Evolutionary conservation across 1,139 yeast species (phyloP).

Genomic region (Suhomyces yuchorum): DNA sequence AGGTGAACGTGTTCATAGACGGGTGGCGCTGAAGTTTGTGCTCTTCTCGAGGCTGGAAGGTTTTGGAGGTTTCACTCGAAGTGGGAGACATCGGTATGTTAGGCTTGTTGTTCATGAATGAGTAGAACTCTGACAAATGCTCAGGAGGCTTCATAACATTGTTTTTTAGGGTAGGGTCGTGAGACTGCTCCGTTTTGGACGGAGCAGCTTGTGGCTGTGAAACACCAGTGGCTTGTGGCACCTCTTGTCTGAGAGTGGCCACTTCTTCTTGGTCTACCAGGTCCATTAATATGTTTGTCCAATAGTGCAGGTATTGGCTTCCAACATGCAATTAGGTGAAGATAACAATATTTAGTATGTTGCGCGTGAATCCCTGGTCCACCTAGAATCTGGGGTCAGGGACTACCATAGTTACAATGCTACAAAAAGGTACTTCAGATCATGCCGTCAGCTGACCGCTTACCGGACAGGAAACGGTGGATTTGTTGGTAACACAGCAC

Average conservation of each 20-base stretch:
- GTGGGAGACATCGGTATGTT: conserved; percentile 14
- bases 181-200: not conserved
- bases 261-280: not conserved
- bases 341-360: not conserved
- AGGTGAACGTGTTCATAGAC: conserved; percentile 38
- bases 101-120: conserved; percentile 42
- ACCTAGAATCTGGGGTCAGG: not conserved
- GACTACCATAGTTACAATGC: not conserved
- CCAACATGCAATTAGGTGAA: not conserved
- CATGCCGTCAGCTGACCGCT: too few relatives aligned
- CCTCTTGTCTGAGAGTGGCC: not conserved
- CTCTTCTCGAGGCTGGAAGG: conserved; percentile 14
- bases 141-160: conserved; percentile 38
- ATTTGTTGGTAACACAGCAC: too few relatives aligned
- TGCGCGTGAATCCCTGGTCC: not conserved
- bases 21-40: conserved; percentile 28
- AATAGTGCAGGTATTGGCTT: not conserved
- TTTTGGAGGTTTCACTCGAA: conserved; percentile 10
- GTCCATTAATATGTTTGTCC: not conserved
- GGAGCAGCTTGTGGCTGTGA: not conserved
- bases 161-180: not conserved
- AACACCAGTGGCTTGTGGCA: not conserved
- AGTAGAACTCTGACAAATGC: conserved; percentile 59
- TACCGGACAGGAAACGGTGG: too few relatives aligned
- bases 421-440: too few relatives aligned